Percentiles rank a stretch among this genome's conserved stretches.
These are phyloP conservation scores for Elsinoe necatrix DNA, from an alignment of 2,329 filamentous ascomycete genomes.

Conservation along the genomic window DNA sequence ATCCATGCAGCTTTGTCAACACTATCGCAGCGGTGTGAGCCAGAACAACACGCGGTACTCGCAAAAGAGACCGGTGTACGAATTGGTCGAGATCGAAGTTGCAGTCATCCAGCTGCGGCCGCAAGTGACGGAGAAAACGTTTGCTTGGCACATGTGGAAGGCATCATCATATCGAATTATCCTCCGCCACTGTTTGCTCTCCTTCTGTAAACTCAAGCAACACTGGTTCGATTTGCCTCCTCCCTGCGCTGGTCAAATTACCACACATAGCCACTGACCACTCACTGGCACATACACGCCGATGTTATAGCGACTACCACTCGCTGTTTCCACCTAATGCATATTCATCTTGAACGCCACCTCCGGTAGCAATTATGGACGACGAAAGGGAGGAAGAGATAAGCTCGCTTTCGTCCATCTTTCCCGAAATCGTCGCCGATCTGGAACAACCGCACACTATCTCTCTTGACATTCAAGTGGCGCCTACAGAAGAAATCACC, in stretches of 20 bases:
- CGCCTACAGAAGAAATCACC: constrained; percentile 45
- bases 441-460: constrained; percentile 40
- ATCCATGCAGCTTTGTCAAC: background rate
- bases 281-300: too few species aligned
- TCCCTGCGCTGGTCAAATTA: too few species aligned
- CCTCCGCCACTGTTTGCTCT: background rate
- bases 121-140: background rate
- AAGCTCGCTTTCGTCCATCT: constrained; percentile 52
- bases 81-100: background rate
- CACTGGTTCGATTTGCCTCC: too few species aligned
- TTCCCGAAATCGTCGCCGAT: constrained; percentile 49
- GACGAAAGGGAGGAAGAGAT: constrained; percentile 55
- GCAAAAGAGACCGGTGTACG: background rate
- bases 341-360: constrained; percentile 6
- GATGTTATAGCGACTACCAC: constrained; percentile 2
- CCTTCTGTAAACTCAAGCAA: background rate
- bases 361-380: constrained; percentile 26
- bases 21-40: background rate
- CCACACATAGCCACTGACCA: too few species aligned
- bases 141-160: background rate
- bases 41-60: background rate
- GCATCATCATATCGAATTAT: background rate
- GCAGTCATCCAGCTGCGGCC: constrained; percentile 7
- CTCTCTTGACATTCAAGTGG: constrained; percentile 48
- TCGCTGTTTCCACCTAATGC: background rate